A percentile compares a stretch with the other conserved stretches of the same genome.
These are phyloP conservation scores for Leucogyrophana mollusca DNA, from an alignment of 768 basidiomycete genomes.

Conservation along the genomic window DNA sequence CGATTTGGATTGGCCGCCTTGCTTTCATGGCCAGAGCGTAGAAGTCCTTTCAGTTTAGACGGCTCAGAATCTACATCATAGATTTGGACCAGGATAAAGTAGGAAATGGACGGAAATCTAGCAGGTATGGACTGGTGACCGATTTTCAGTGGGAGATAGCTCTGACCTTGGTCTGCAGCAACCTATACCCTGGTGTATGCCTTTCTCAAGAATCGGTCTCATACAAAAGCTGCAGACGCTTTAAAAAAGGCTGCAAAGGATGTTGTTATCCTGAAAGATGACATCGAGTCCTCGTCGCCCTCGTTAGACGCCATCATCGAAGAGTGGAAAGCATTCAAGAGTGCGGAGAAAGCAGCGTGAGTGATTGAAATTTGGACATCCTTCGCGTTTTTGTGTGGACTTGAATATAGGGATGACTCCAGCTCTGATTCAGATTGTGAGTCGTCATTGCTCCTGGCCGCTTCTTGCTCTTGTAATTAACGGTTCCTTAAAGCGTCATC, in stretches of 20 bases:
- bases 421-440: slow-evolving; percentile 21
- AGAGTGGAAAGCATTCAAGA: slow-evolving; percentile 53
- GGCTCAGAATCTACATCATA: slow-evolving; percentile 1
- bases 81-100: background rate
- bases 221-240: slow-evolving; percentile 69
- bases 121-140: slow-evolving; percentile 41
- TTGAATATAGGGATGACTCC: slow-evolving; percentile 5
- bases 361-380: slow-evolving; percentile 9
- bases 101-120: slow-evolving; percentile 46
- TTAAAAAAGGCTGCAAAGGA: slow-evolving; percentile 73
- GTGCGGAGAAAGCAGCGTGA: slow-evolving; percentile 25
- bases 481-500: slow-evolving; percentile 13
- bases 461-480: background rate
- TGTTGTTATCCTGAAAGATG: slow-evolving; percentile 59
- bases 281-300: slow-evolving; percentile 44
- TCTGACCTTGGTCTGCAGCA: slow-evolving; percentile 35
- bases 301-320: slow-evolving; percentile 62
- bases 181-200: slow-evolving; percentile 76
- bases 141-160: background rate
- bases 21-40: background rate
- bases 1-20: background rate
- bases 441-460: slow-evolving; percentile 9
- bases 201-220: slow-evolving; percentile 65
- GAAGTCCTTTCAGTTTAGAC: background rate
- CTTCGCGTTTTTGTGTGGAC: slow-evolving; percentile 5